Evolutionary conservation across 2,329 filamentous ascomycete species (phyloP), one percentile per base, ranked within the genome.

Genomic region (Hymenoscyphus fructigenus): DNA sequence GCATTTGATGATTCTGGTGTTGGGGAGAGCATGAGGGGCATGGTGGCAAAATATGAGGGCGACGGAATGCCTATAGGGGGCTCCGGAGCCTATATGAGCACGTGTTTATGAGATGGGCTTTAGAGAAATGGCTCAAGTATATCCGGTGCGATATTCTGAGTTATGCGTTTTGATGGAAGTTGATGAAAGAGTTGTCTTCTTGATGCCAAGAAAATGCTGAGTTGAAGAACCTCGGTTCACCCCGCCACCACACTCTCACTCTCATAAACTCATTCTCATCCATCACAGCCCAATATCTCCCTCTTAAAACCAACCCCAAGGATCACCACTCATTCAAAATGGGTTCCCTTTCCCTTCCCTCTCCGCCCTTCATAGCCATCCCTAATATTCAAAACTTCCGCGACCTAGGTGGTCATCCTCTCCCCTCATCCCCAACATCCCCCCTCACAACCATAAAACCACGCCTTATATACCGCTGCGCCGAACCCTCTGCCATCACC

Each of bases 311-410:
- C 57, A n/a, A 44, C 32, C 15, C 10, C 41, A 23, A 38, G 5
- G 17, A 28, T 17, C 5, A 38, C 9, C n/a, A 23, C 14, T 28
- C 32, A 4, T 26, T 34, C 29, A 50, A 58, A 32, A 50, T 64
- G 72, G 60, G 63, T 63, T 41, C 53, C 23, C 26, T 69, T 50
- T 34, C 60, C 47, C 71, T 75, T 15, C 77, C 76, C 29, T 75
- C 72, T 3, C 81, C 82, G 17, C 83, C 84, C 10, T 86, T 86
- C 71, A 70, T 82, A 64, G 63, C 73, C 61, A 78, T 89, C 38
- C 77, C 81, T 2, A 88, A 88, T 23, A 81, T 91, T 41, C 81
- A 80, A 67, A 92, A 92, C 77, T 88, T 92, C 74, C 84, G 90
- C 62, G 88, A 91, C 73, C 78, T 89, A 29, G 88, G 88, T 67